phyloP scores from a whole-genome alignment of 2,329 filamentous ascomycete species.

The Cladosporium sp. region DNA sequence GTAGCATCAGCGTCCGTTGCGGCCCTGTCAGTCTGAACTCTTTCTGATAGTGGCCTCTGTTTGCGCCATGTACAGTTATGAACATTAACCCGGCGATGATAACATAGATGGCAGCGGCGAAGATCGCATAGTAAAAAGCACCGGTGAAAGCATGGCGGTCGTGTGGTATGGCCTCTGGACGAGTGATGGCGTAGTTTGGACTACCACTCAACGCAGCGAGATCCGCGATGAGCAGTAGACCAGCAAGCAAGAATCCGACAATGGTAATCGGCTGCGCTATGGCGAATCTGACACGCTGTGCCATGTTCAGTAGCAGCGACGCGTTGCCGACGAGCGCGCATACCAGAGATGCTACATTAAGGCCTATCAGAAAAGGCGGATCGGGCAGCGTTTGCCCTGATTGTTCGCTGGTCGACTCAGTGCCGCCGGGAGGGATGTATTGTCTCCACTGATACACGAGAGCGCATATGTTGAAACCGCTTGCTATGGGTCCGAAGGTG shows the following conservation, averaged over 20 bases:
- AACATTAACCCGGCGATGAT: conserved; percentile 52
- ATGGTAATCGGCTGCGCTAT: conserved; percentile 58
- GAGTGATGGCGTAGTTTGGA: conserved; percentile 38
- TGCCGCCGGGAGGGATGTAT: conserved; percentile 41
- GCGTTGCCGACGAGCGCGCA: conserved; percentile 52
- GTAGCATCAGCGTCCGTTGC: conserved; percentile 53
- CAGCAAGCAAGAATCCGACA: conserved; percentile 41
- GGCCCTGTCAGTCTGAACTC: conserved; percentile 53
- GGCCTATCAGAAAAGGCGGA: conserved; percentile 47
- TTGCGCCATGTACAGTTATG: conserved; percentile 53
- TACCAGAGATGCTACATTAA: conserved; percentile 53
- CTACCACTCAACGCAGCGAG: conserved; percentile 44
- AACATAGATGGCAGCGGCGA: conserved; percentile 54
- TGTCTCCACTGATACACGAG: conserved; percentile 54
- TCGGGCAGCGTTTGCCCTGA: conserved; percentile 46
- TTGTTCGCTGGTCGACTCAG: conserved; percentile 32
- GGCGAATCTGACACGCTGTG: conserved; percentile 48
- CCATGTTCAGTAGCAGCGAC: conserved; percentile 56
- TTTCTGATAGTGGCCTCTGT: conserved; percentile 49
- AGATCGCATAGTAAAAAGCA: conserved; percentile 57
- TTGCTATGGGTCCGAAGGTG: conserved; percentile 37
- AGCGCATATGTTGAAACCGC: conserved; percentile 41
- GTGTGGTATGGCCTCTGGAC: conserved; percentile 26
- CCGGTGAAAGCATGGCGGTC: conserved; percentile 46
- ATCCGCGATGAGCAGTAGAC: conserved; percentile 50